Conservation (phyloP, 2,329 filamentous ascomycete species). For the Nemania sp. region DNA sequence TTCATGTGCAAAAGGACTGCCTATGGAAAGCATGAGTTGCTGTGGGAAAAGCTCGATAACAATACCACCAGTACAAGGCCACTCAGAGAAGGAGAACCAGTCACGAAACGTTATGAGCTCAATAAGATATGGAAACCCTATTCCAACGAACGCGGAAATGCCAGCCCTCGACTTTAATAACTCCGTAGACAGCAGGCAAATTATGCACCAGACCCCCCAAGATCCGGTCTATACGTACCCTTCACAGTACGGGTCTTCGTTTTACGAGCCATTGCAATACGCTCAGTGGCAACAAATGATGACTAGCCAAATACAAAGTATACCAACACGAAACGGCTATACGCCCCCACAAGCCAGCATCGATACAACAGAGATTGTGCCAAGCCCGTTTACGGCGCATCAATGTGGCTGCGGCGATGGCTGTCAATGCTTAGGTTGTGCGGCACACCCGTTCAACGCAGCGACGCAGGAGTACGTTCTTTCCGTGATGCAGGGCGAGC, state of each 20-base stretch:
- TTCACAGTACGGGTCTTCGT: constrained; percentile 19
- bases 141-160: constrained; percentile 19
- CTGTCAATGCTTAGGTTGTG: constrained; percentile 70
- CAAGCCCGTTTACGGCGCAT: constrained; percentile 36
- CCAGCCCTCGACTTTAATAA: constrained; percentile 15
- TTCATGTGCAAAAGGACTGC: constrained; percentile 22
- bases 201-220: constrained; percentile 24
- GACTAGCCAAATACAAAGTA: constrained; percentile 19
- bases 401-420: constrained; percentile 66
- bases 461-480: constrained; percentile 55
- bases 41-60: constrained; percentile 23
- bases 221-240: constrained; percentile 22
- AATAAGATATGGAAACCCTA: constrained; percentile 26
- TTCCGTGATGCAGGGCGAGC: constrained; percentile 29
- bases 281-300: constrained; percentile 34
- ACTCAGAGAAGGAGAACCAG: constrained; percentile 19
- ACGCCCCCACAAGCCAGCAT: constrained; percentile 9
- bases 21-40: constrained; percentile 21
- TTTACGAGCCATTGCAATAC: constrained; percentile 31
- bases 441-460: constrained; percentile 68
- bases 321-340: constrained; percentile 15
- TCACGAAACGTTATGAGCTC: constrained; percentile 19
- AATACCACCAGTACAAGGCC: constrained; percentile 11
- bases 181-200: constrained; percentile 11
- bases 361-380: constrained; percentile 1